Conservation (phyloP, 345 rosid species). For the Pugionium cornutum region DNA sequence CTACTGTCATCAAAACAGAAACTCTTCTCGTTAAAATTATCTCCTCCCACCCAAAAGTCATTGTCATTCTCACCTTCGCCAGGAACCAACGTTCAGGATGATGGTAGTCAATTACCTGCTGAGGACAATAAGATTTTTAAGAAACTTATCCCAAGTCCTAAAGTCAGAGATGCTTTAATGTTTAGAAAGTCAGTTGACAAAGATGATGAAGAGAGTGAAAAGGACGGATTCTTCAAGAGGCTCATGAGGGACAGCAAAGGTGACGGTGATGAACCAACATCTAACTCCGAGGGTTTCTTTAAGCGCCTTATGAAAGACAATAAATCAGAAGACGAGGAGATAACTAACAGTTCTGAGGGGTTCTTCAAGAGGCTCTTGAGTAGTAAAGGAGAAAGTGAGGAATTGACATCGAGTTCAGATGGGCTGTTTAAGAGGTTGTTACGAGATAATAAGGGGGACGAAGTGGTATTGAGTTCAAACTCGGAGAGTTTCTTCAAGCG, state of each 20-base stretch:
- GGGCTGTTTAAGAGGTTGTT: conserved; percentile 71
- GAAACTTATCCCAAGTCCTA: conserved; percentile 89
- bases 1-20: conserved; percentile 84
- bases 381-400: conserved; percentile 65
- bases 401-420: conserved; percentile 62
- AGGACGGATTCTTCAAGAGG: conserved; percentile 96
- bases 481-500: conserved; percentile 61
- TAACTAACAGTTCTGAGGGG: conserved; percentile 67
- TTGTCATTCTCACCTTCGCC: conserved; percentile 67
- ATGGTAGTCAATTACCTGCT: conserved; percentile 58
- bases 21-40: conserved; percentile 76
- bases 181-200: conserved; percentile 93
- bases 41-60: conserved; percentile 70
- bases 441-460: conserved; percentile 67
- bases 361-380: conserved; percentile 71
- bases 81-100: conserved; percentile 64
- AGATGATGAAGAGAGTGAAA: conserved; percentile 86
- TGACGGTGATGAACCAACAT: conserved; percentile 77
- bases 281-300: conserved; percentile 74
- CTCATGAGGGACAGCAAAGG: conserved; percentile 74
- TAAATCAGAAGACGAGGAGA: conserved; percentile 69
- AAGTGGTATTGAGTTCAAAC: conserved; percentile 61
- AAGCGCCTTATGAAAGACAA: conserved; percentile 73
- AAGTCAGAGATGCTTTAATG: conserved; percentile 88
- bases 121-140: conserved; percentile 88